Conservation (phyloP, 352 stramenopile species). For the Globisporangium canariense region DNA sequence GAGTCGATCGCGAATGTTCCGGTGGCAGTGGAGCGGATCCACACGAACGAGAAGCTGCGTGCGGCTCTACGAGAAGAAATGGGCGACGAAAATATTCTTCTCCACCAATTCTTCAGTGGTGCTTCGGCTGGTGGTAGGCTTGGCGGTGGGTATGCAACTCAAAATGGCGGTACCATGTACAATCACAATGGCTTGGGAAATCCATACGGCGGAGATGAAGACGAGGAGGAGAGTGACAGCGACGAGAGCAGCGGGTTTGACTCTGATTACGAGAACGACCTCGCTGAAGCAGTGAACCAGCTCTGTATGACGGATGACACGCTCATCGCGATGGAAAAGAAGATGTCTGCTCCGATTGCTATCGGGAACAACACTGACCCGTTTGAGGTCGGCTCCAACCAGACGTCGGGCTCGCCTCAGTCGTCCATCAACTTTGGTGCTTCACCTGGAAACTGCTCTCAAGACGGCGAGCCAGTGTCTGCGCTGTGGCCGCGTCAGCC, state of each 20-base stretch:
- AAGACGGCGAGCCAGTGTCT: constrained; percentile 70
- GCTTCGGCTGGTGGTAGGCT: not conserved
- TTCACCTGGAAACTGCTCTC: constrained; percentile 55
- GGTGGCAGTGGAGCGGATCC: constrained; percentile 63
- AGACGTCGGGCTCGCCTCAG: constrained; percentile 53
- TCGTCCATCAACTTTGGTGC: constrained; percentile 63
- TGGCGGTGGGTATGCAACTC: constrained; percentile 1
- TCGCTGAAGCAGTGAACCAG: constrained; percentile 64
- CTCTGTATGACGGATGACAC: constrained; percentile 61
- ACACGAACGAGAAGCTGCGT: constrained; percentile 66
- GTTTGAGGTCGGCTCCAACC: constrained; percentile 24
- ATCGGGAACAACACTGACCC: constrained; percentile 28
- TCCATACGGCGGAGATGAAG: constrained; percentile 16
- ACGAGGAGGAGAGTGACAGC: constrained; percentile 13
- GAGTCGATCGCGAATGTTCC: constrained; percentile 74
- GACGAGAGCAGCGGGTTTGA: constrained; percentile 50
- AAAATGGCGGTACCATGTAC: constrained; percentile 6
- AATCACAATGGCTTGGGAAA: not conserved
- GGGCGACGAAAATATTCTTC: constrained; percentile 40
- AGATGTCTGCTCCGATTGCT: constrained; percentile 51
- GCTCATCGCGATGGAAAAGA: constrained; percentile 43
- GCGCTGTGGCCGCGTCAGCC: constrained; percentile 77
- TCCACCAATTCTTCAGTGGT: constrained; percentile 41
- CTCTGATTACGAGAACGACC: constrained; percentile 69
- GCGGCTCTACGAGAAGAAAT: constrained; percentile 55